Conservation (phyloP, 305 asterid species). For the Coffea humblotiana region DNA sequence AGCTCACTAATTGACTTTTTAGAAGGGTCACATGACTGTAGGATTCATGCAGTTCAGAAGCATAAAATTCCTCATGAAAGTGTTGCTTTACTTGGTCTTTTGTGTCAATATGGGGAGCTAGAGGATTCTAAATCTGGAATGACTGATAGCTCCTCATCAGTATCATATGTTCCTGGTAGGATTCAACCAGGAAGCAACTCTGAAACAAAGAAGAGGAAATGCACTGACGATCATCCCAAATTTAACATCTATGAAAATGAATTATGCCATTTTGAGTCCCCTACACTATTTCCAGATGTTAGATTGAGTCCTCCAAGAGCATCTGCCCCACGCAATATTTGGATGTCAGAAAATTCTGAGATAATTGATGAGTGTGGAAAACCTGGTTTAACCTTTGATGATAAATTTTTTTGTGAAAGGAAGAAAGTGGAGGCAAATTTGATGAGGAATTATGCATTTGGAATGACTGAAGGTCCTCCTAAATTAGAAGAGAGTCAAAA, state of each 20-base stretch:
- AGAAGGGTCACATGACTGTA: constrained; percentile 52
- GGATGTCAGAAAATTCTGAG: constrained; percentile 44
- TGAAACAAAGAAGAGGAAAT: constrained; percentile 55
- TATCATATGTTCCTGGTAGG: constrained; percentile 67
- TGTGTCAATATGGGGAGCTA: constrained; percentile 77
- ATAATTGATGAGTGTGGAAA: constrained; percentile 40
- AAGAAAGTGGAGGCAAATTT: constrained; percentile 37
- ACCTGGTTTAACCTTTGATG: constrained; percentile 43
- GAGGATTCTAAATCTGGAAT: constrained; percentile 89
- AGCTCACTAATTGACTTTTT: constrained; percentile 63
- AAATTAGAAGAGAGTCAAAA: constrained; percentile 40
- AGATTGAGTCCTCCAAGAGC: constrained; percentile 41
- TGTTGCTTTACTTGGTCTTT: constrained; percentile 56
- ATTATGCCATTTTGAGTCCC: constrained; percentile 44
- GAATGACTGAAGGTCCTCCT: constrained; percentile 40
- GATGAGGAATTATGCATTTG: constrained; percentile 39
- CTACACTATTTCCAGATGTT: constrained; percentile 40
- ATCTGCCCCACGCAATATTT: constrained; percentile 41
- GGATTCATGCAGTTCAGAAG: constrained; percentile 55
- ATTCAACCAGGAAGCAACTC: constrained; percentile 41
- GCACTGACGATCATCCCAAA: constrained; percentile 35
- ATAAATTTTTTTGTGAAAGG: constrained; percentile 32
- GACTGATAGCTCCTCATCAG: constrained; percentile 92
- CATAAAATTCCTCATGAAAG: constrained; percentile 72
- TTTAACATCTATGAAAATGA: constrained; percentile 39